phyloP scores from a whole-genome alignment of 2,329 filamentous ascomycete genomes.

The Cytospora schulzeri region DNA sequence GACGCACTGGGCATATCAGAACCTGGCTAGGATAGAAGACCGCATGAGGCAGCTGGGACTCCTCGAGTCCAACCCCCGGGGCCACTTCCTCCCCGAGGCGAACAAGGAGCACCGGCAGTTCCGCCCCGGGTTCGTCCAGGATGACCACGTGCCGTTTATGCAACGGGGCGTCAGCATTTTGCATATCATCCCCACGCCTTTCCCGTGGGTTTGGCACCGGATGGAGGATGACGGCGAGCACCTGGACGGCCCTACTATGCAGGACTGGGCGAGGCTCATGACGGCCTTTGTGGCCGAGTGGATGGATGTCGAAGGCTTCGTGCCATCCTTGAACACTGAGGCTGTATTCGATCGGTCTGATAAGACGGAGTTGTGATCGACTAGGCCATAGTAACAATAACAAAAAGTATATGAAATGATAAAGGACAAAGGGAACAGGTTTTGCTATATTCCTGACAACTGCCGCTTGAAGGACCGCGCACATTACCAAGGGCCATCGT shows the following conservation, averaged over 20 bases:
- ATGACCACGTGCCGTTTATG: conserved; percentile 81
- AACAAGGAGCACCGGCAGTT: conserved; percentile 44
- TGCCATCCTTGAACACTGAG: conserved; percentile 10
- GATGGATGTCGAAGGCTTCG: conserved; percentile 56
- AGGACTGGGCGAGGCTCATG: conserved; percentile 76
- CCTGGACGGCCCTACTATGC: conserved; percentile 69
- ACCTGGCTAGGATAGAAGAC: conserved; percentile 72
- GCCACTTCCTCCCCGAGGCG: conserved; percentile 34
- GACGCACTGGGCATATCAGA: conserved; percentile 90
- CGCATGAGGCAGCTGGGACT: conserved; percentile 69
- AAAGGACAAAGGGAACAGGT: too few relatives aligned
- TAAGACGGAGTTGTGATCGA: conserved; percentile 20
- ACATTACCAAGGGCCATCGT: background rate
- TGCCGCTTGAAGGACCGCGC: background rate
- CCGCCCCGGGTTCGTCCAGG: conserved; percentile 52
- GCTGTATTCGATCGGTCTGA: conserved; percentile 12
- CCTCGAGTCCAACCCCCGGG: conserved; percentile 57
- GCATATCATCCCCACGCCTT: conserved; percentile 73
- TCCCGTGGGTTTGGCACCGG: conserved; percentile 73
- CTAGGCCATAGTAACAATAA: background rate
- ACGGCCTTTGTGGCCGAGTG: conserved; percentile 77
- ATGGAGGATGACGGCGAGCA: conserved; percentile 72
- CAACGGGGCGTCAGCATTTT: conserved; percentile 72
- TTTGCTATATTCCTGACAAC: too few relatives aligned
- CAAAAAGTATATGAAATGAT: background rate